A percentile compares a stretch with the other conserved stretches of the same genome.
Conservation (phyloP, 2,329 filamentous ascomycete species). For the Achaetomium macrosporum region DNA sequence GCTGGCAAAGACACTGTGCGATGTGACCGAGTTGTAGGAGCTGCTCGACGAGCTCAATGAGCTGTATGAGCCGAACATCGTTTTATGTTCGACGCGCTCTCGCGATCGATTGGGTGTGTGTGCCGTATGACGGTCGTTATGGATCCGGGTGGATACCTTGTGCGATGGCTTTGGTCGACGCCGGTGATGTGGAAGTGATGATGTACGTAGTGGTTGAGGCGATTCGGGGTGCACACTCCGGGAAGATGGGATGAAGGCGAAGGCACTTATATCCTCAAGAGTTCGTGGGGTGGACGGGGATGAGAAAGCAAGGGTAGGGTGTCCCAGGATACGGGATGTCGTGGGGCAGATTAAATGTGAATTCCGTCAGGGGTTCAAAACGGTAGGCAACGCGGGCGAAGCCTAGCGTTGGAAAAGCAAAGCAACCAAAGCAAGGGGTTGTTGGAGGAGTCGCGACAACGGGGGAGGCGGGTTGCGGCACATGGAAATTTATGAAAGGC, state of each 20-base stretch:
- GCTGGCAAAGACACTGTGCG: conserved; percentile 39
- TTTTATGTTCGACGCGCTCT: conserved; percentile 19
- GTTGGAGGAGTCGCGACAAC: conserved; percentile 7
- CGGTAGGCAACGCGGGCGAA: conserved; percentile 6
- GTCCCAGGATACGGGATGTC: conserved; percentile 24
- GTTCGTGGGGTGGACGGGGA: conserved; percentile 3
- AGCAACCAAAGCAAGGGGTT: conserved; percentile 7
- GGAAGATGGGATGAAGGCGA: conserved; percentile 9
- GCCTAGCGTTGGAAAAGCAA: conserved; percentile 9
- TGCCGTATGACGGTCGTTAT: conserved; percentile 6
- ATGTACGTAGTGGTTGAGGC: conserved; percentile 11
- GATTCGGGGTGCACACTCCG: conserved; percentile 7
- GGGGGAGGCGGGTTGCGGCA: conserved; percentile 21
- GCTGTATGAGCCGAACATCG: conserved; percentile 44
- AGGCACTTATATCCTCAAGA: conserved; percentile 12
- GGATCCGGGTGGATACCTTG: conserved; percentile 3
- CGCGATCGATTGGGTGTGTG: conserved; percentile 12
- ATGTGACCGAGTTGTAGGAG: conserved; percentile 27
- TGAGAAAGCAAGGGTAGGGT: conserved; percentile 18
- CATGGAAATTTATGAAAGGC: conserved; percentile 8
- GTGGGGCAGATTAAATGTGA: conserved; percentile 25
- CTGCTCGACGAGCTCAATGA: conserved; percentile 27
- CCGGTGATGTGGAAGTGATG: conserved; percentile 4
- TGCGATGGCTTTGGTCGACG: background rate
- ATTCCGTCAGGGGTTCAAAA: conserved; percentile 6